phyloP scores from a whole-genome alignment of 1,139 yeast genomes.

The Kodamaea ohmeri region DNA sequence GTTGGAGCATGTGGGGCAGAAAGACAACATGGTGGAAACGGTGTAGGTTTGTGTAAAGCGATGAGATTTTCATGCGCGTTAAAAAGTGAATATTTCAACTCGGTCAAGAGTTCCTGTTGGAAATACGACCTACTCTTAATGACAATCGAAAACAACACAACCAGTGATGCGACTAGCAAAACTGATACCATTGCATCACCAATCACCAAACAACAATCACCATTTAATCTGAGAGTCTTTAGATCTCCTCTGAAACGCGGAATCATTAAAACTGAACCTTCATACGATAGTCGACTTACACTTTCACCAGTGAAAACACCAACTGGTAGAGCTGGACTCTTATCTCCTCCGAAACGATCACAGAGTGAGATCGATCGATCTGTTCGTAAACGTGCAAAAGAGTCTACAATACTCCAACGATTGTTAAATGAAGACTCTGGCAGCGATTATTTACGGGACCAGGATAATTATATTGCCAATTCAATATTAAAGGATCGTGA shows the following conservation, averaged over 20 bases:
- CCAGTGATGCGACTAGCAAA: background rate
- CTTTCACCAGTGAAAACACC: constrained; percentile 36
- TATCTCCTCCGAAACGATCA: constrained; percentile 44
- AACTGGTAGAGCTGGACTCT: constrained; percentile 46
- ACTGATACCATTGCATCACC: constrained; percentile 6
- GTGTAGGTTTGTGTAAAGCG: constrained; percentile 1
- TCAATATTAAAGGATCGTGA: constrained; percentile 21
- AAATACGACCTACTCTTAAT: no score
- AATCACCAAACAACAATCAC: constrained; percentile 7
- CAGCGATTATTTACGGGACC: constrained; percentile 26
- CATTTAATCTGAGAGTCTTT: constrained; percentile 5
- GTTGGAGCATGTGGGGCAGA: constrained; percentile 91
- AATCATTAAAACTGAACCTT: constrained; percentile 16
- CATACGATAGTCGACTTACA: constrained; percentile 8
- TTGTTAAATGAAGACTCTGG: constrained; percentile 37
- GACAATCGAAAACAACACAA: no score
- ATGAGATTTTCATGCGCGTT: constrained; percentile 9
- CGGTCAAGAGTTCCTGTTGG: background rate
- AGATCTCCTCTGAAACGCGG: constrained; percentile 27
- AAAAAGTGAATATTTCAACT: constrained; percentile 1
- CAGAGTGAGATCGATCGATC: constrained; percentile 43
- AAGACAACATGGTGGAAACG: constrained; percentile 63
- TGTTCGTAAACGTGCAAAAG: constrained; percentile 48
- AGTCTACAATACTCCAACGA: constrained; percentile 28
- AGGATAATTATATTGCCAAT: constrained; percentile 50